These are phyloP conservation scores for Zygosaccharomyces lentus DNA, from an alignment of 805 yeast genomes.

Conservation along the genomic window DNA sequence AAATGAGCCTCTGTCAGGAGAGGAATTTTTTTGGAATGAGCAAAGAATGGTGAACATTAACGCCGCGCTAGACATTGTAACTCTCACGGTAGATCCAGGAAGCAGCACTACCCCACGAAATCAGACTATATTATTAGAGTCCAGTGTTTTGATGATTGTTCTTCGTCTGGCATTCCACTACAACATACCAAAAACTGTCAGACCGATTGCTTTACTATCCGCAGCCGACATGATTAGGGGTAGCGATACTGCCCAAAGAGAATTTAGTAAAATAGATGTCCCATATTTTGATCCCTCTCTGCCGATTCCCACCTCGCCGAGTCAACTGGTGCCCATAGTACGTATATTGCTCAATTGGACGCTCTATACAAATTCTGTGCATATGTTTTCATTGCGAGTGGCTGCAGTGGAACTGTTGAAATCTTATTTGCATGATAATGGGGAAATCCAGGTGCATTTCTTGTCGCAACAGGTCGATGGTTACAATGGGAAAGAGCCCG, in stretches of 20 bases:
- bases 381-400: slow-evolving; percentile 73
- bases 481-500: slow-evolving; percentile 33
- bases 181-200: slow-evolving; percentile 57
- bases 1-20: slow-evolving; percentile 52
- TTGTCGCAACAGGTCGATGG: slow-evolving; percentile 58
- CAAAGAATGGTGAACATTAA: slow-evolving; percentile 66
- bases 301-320: slow-evolving; percentile 32
- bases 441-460: slow-evolving; percentile 57
- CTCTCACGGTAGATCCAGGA: slow-evolving; percentile 68
- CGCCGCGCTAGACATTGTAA: slow-evolving; percentile 66
- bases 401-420: slow-evolving; percentile 65
- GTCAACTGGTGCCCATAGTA: slow-evolving; percentile 56
- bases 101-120: slow-evolving; percentile 57
- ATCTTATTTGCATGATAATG: slow-evolving; percentile 63
- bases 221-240: slow-evolving; percentile 72
- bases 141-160: slow-evolving; percentile 62
- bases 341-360: slow-evolving; percentile 81
- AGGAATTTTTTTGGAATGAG: slow-evolving; percentile 65
- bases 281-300: slow-evolving; percentile 81
- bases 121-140: slow-evolving; percentile 55
- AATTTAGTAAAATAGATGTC: slow-evolving; percentile 79
- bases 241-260: slow-evolving; percentile 62
- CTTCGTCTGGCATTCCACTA: slow-evolving; percentile 68
- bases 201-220: slow-evolving; percentile 65
- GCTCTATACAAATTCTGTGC: slow-evolving; percentile 72